Evolutionary conservation across 2,329 filamentous ascomycete species (phyloP), one percentile per base, ranked within the genome.

Genomic region (Fonsecaea monophora): DNA sequence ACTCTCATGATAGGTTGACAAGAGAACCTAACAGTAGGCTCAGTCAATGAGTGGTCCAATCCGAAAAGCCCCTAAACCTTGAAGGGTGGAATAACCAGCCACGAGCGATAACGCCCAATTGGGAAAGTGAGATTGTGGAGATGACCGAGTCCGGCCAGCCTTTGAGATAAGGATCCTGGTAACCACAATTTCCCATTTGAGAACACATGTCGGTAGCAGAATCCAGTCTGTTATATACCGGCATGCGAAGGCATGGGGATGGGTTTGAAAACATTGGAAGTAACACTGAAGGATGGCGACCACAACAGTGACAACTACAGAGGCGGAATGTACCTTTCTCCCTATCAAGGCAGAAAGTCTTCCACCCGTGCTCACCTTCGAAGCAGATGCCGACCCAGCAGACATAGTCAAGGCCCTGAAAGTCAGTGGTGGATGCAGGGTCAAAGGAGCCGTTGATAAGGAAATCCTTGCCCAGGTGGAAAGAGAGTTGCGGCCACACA

Each of bases 351-450:
- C 45, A 13, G 64, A 66, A 18, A 60, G 15, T 30, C 50, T 68
- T 25, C 65, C 65, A 13, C 35, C 55, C 10, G 65, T 68, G n/a
- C 65, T 54, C 34, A 64, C 61, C 13, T 64, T 68, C n/a, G 56
- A 58, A 35, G 50, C 38, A 25, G 62, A 60, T 15, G 58, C 42
- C 2, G 40, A 62, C 2, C 53, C 58, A 12, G 64, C 50, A 50
- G 64, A 66, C 25, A 53, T 66, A 5, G 38, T 66, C 6, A 62
- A 59, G 21, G 64, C 64, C 7, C n/a, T 66, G 53, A 62, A 62
- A 32, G 18, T 62, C 40, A 58, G 53, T 32, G 60, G 60, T 21
- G 60, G 60, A 42, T 62, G 60, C 37, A 62, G 42, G 37, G 30
- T 62, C 25, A 62, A 62, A 56, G 50, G 34, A 10, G 60, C 60